These are phyloP conservation scores for Gonapodya sp. DNA, from an alignment of 192 early-diverging fungal species.

Conservation along the genomic window DNA sequence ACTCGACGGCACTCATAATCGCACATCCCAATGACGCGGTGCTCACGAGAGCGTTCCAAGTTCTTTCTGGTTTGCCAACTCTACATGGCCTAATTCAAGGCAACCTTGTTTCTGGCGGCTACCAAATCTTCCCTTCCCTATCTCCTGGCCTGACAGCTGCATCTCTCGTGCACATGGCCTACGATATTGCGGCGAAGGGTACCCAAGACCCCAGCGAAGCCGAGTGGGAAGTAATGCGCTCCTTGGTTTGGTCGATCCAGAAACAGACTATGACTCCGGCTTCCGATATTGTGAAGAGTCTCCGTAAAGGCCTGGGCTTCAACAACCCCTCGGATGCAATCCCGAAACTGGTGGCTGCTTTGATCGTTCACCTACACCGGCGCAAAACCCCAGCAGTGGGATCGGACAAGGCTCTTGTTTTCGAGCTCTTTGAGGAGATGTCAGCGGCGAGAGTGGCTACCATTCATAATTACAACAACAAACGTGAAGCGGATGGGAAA, in stretches of 20 bases:
- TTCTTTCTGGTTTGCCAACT: conserved; percentile 14
- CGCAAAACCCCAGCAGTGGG: neutral
- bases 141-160: conserved; percentile 14
- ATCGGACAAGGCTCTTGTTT: neutral
- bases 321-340: conserved; percentile 19
- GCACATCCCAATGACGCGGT: conserved; percentile 21
- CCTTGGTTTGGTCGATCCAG: conserved; percentile 13
- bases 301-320: conserved; percentile 11
- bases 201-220: neutral
- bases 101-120: conserved; percentile 20
- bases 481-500: neutral
- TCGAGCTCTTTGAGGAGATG: neutral
- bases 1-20: conserved; percentile 19
- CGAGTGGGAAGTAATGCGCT: conserved; percentile 19
- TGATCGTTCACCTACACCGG: neutral
- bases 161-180: conserved; percentile 10
- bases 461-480: neutral
- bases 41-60: conserved; percentile 15
- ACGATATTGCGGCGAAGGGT: neutral
- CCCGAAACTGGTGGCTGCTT: conserved; percentile 17
- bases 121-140: conserved; percentile 19
- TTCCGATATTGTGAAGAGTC: neutral
- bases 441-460: neutral
- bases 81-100: conserved; percentile 20
- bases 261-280: conserved; percentile 7